These are phyloP conservation scores for Ilex aquifolium DNA, from an alignment of 257 asterid genomes.

Conservation along the genomic window DNA sequence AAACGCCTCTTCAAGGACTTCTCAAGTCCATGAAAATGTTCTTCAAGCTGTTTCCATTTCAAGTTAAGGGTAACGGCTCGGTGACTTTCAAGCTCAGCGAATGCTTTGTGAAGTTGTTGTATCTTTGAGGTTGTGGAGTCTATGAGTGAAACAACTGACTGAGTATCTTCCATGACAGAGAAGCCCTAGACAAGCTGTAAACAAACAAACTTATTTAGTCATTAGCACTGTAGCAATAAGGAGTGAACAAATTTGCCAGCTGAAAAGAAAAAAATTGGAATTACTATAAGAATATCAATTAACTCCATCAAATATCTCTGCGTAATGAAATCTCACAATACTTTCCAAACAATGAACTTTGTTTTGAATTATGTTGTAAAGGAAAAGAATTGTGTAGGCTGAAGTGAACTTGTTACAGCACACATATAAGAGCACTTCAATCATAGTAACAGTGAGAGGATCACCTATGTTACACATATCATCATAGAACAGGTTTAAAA, in stretches of 20 bases:
- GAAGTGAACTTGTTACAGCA: too few relatives aligned
- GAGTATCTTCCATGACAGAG: constrained; percentile 63
- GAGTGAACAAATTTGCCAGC: not conserved
- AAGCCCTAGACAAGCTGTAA: constrained; percentile 15
- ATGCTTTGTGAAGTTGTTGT: constrained; percentile 88
- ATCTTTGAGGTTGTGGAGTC: constrained; percentile 79
- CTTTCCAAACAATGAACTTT: not conserved
- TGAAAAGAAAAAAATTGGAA: not conserved
- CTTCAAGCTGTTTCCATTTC: constrained; percentile 97
- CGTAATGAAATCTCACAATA: not conserved
- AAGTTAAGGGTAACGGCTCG: constrained; percentile 78
- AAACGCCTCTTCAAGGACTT: constrained; percentile 93
- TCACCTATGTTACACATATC: too few relatives aligned
- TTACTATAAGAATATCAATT: not conserved
- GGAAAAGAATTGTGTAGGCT: too few relatives aligned
- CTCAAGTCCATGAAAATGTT: constrained; percentile 90
- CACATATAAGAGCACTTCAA: too few relatives aligned
- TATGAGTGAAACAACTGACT: constrained; percentile 55
- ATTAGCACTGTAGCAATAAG: not conserved
- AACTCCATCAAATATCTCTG: not conserved
- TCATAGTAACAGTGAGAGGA: too few relatives aligned
- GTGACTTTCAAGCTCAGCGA: constrained; percentile 94
- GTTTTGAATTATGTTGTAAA: too few relatives aligned
- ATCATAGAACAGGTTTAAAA: too few relatives aligned
- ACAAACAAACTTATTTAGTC: not conserved